These are phyloP conservation scores for Clonostachys rhizophaga DNA, from an alignment of 2,329 filamentous ascomycete genomes.

Conservation along the genomic window DNA sequence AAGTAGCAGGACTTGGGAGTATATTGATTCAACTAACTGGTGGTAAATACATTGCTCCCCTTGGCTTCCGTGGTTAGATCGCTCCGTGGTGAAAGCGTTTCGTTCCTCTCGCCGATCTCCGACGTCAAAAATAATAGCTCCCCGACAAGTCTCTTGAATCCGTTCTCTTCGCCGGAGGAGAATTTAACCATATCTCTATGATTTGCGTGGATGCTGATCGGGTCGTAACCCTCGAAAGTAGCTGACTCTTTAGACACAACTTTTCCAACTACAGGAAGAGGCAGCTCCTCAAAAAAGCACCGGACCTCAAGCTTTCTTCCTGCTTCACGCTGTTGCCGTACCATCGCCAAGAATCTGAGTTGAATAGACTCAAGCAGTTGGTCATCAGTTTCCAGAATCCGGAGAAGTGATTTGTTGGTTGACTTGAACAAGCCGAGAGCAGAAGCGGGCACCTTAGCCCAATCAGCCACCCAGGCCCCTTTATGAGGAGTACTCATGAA, in stretches of 20 bases:
- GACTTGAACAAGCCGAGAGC: constrained; percentile 20
- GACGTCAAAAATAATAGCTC: constrained; percentile 5
- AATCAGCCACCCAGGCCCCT: constrained; percentile 24
- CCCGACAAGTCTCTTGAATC: constrained; percentile 16
- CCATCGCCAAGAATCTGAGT: constrained; percentile 15
- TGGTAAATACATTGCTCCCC: too few species aligned
- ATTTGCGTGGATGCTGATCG: constrained; percentile 19
- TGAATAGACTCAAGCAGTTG: constrained; percentile 15
- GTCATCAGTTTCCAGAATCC: constrained; percentile 7
- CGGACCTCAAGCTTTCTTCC: constrained; percentile 13
- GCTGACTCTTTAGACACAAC: constrained; percentile 21
- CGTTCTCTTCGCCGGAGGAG: constrained; percentile 14
- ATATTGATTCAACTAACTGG: too few species aligned
- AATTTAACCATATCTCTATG: constrained; percentile 26
- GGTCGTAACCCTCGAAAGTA: constrained; percentile 16
- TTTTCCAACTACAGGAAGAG: constrained; percentile 10
- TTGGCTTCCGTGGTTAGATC: too few species aligned
- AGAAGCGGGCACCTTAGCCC: constrained; percentile 18
- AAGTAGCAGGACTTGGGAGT: too few species aligned
- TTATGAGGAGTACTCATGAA: constrained; percentile 32
- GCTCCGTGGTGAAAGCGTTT: too few species aligned
- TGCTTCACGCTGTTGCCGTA: constrained; percentile 9
- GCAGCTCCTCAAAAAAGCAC: constrained; percentile 28
- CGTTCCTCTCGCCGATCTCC: too few species aligned
- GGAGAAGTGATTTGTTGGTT: constrained; percentile 17